These are phyloP conservation scores for Metarhizium humberi DNA, from an alignment of 2,329 filamentous ascomycete species.

Conservation along the genomic window DNA sequence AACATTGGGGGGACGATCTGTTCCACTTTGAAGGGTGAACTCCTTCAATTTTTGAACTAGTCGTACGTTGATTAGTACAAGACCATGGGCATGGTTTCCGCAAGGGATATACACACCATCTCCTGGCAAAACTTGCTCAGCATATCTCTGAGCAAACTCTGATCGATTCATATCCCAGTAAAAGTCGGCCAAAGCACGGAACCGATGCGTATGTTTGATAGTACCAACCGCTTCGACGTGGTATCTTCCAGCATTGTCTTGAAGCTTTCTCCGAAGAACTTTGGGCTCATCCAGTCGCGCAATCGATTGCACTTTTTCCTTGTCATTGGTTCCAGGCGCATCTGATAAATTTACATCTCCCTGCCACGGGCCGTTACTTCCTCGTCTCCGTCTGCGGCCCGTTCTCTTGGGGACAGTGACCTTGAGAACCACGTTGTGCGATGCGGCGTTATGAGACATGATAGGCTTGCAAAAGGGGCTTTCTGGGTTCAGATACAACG, in stretches of 20 bases:
- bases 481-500: conserved; percentile 69
- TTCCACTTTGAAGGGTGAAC: conserved; percentile 58
- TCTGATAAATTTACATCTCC: conserved; percentile 28
- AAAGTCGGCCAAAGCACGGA: conserved; percentile 80
- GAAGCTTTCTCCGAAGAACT: conserved; percentile 51
- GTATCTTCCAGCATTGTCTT: conserved; percentile 62
- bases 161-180: conserved; percentile 65
- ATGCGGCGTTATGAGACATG: conserved; percentile 63
- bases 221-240: conserved; percentile 60
- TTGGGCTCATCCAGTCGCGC: conserved; percentile 43
- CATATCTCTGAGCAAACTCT: conserved; percentile 61
- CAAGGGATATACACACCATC: conserved; percentile 45
- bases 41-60: conserved; percentile 43
- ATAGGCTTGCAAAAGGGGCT: conserved; percentile 73
- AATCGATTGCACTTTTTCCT: conserved; percentile 28
- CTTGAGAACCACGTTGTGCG: conserved; percentile 79
- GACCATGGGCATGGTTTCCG: not conserved
- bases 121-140: conserved; percentile 60
- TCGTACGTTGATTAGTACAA: not conserved
- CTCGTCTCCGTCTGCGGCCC: conserved; percentile 75
- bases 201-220: conserved; percentile 76
- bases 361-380: conserved; percentile 57
- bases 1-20: conserved; percentile 47
- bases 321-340: conserved; percentile 4
- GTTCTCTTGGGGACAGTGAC: conserved; percentile 81